Evolutionary conservation across 2,329 filamentous ascomycete species (phyloP).

Genomic region (Amphichorda felina): DNA sequence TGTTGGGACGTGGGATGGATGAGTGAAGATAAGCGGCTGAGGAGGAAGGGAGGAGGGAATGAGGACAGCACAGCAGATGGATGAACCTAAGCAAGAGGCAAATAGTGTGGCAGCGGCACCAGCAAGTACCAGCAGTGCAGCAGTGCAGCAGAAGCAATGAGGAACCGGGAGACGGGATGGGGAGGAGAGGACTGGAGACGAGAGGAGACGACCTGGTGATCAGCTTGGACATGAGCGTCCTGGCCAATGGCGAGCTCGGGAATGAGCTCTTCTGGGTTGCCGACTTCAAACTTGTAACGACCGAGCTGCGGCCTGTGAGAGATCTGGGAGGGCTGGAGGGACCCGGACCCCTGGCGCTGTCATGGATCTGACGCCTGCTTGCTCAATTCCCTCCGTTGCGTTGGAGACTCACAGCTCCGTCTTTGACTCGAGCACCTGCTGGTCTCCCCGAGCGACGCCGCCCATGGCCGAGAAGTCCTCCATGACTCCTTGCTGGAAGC

Average conservation of each 20-base stretch:
- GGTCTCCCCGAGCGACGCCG: too few species aligned
- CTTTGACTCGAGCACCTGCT: too few species aligned
- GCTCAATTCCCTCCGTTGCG: neutral
- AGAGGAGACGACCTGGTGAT: slow-evolving; percentile 6
- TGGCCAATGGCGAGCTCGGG: slow-evolving; percentile 8
- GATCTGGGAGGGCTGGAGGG: neutral
- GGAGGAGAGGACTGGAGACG: too few species aligned
- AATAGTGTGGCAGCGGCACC: neutral
- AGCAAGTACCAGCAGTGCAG: too few species aligned
- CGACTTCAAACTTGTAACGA: too few species aligned
- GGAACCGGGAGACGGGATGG: too few species aligned
- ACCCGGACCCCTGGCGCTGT: slow-evolving; percentile 2
- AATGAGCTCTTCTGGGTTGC: slow-evolving; percentile 7
- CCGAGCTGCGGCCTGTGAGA: neutral
- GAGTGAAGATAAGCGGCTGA: neutral
- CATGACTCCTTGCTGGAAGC: too few species aligned
- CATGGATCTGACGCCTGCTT: too few species aligned
- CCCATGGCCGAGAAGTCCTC: too few species aligned
- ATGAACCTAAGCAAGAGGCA: neutral
- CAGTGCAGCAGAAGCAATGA: too few species aligned
- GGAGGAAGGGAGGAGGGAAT: neutral
- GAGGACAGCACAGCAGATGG: neutral
- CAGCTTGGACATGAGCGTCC: slow-evolving; percentile 2
- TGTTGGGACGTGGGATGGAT: neutral
- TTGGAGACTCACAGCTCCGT: neutral